Evolutionary conservation across 768 basidiomycete genomes (phyloP), one percentile per base, ranked within the genome.

Genomic region (Leccinum obscurum): DNA sequence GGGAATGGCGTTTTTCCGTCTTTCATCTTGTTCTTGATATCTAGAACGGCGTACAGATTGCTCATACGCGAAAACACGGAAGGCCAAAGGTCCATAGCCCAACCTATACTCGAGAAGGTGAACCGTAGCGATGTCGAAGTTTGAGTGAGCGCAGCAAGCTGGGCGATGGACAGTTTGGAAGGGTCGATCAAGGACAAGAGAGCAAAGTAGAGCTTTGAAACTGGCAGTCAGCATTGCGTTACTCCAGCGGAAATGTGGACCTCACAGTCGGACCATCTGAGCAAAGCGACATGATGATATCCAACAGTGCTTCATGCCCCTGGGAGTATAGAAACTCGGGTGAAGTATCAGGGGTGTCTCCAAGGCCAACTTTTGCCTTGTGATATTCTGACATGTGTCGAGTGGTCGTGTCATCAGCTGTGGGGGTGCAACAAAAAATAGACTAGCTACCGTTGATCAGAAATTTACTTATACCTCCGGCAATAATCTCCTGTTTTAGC

Each of bases 111-210:
- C 15, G 34, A 20, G 24, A 76, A 66, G 3, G 75, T 68, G 35
- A 54, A 55, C 4, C 65, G 65, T 46, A 76, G 54, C 7, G 64
- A 67, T 6, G 55, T 10, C 1, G 73, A 63, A 5, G 71, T 65
- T 52, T 74, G 68, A 50, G 69, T 61, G 0, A 76, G 63, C 13
- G 74, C 57, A n/a, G 75, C 75, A 5, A 76, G 66, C 49, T 70
- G 70, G n/a, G 68, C 57, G 41, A 76, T 59, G 17, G 75, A 71
- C 17, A 74, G 39, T 10, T 59, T 66, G 6, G 66, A 63, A 6
- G 73, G 75, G 24, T 22, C 34, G 10, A 68, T 44, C 32, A 76
- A 55, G 6, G 75, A 71, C 30, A 66, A 49, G 26, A 66, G 56
- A n/a, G 70, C 72, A 39, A 69, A 69, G 56, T 71, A 76, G 13